These are phyloP conservation scores for Nemania serpens DNA, from an alignment of 2,329 filamentous ascomycete species.

Conservation along the genomic window DNA sequence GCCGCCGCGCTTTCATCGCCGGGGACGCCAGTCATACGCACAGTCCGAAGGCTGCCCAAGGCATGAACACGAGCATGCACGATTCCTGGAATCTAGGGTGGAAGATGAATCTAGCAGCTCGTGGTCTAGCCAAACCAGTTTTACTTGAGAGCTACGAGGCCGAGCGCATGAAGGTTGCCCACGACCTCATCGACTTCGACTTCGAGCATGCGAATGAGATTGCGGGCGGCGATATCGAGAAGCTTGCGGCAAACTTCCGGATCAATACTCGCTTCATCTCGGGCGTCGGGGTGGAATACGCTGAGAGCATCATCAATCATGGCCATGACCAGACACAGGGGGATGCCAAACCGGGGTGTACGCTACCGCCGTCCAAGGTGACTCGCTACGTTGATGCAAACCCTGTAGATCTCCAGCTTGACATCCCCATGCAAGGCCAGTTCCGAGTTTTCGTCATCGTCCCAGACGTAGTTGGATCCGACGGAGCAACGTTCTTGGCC, in stretches of 20 bases:
- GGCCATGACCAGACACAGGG: conserved; percentile 47
- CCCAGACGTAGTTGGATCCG: conserved; percentile 62
- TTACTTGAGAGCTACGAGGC: conserved; percentile 65
- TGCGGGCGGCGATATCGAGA: conserved; percentile 64
- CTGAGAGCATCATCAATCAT: conserved; percentile 56
- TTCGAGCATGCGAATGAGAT: conserved; percentile 61
- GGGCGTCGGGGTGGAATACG: conserved; percentile 68
- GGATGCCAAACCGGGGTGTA: conserved; percentile 57
- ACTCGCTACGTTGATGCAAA: conserved; percentile 79
- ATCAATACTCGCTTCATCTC: conserved; percentile 76
- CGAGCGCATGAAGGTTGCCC: conserved; percentile 65
- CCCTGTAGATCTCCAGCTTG: conserved; percentile 75
- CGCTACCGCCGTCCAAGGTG: conserved; percentile 70
- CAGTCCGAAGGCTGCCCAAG: conserved; percentile 66
- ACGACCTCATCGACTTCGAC: conserved; percentile 64
- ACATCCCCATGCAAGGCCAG: conserved; percentile 77
- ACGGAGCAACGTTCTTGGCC: conserved; percentile 31
- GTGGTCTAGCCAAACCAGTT: conserved; percentile 58
- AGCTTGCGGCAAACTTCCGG: conserved; percentile 69
- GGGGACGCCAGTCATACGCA: conserved; percentile 68
- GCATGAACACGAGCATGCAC: conserved; percentile 61
- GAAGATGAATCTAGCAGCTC: conserved; percentile 55
- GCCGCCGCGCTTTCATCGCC: conserved; percentile 66
- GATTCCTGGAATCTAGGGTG: conserved; percentile 56
- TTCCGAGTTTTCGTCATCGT: conserved; percentile 77